Evolutionary conservation across 805 yeast species (phyloP), one percentile per base, ranked within the genome.

Genomic region (Myxozyma neotropica): DNA sequence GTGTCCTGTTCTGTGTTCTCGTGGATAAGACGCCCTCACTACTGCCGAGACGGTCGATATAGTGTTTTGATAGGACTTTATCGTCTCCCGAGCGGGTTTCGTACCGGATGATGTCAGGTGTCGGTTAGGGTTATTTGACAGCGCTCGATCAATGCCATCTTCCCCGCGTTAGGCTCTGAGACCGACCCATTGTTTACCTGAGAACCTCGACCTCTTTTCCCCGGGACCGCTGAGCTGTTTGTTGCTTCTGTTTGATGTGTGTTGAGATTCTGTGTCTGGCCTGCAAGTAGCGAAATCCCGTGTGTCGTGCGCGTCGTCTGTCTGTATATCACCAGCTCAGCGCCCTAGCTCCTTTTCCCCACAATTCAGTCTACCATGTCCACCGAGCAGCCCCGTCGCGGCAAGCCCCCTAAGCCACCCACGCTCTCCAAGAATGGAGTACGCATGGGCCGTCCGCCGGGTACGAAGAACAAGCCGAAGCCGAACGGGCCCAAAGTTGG

Each of bases 401-500:
- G 39, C 39, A 57, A 38, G 43, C 35, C 36, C 33, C 50, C 40
- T 7, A 58, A 58, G 36, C 53, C 58, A 10, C 63, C 63, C 3
- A 55, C 55, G 38, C 36, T 59, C 45, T 55, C 63, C 26, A 59
- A 59, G 36, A 59, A 59, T 26, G 63, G 63, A 45, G 59, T 59
- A 19, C 46, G 63, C 24, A 55, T 59, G 59, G 63, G 63, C 45
- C 21, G 63, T 13, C 63, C 63, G 33, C 63, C 63, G 7, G 63
- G 63, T 31, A 55, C 63, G 13, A 59, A 59, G 47, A 59, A 59
- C 50, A 55, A 55, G 54, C 59, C 57, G 4, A 59, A 55, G 38
- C 63, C 63, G 6, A 51, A 55, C 50, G 63, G 63, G 4, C 63
- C 63, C 26, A 59, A 55, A 40, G 63, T 59, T 40, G 63, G 63